Percentiles rank a stretch among this genome's conserved stretches.
These are phyloP conservation scores for Takakia lepidozioides DNA, from an alignment of 225 moss, liverwort and hornwort species.

Conservation along the genomic window DNA sequence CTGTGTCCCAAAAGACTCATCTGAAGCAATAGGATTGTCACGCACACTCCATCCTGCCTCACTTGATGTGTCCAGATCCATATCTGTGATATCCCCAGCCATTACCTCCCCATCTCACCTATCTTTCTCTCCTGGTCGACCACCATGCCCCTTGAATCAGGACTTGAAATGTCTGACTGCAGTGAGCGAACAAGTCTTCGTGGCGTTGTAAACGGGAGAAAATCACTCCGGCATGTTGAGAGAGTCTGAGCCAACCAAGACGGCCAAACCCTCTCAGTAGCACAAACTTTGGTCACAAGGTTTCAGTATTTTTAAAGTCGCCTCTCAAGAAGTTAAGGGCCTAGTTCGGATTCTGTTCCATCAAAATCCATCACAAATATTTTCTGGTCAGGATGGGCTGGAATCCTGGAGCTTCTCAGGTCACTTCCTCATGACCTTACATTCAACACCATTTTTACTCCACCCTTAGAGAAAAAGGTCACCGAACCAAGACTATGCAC, in stretches of 20 bases:
- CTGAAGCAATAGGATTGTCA: conserved; percentile 73
- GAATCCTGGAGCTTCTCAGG: no score
- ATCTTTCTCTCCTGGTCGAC: conserved; percentile 23
- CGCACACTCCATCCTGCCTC: conserved; percentile 79
- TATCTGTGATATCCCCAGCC: no score
- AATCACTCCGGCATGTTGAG: conserved; percentile 63
- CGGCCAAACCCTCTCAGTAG: background rate
- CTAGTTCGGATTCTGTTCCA: no score
- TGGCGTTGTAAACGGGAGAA: conserved; percentile 70
- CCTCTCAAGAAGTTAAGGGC: no score
- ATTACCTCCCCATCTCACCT: conserved; percentile 20
- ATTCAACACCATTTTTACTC: no score
- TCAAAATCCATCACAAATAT: no score
- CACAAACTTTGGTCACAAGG: no score
- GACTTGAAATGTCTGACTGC: conserved; percentile 57
- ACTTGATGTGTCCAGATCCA: conserved; percentile 60
- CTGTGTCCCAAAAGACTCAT: conserved; percentile 37
- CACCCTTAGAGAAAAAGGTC: no score
- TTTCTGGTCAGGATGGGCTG: background rate
- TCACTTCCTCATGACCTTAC: background rate
- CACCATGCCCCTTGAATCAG: conserved; percentile 20
- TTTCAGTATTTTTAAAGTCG: no score
- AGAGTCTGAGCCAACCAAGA: conserved; percentile 35
- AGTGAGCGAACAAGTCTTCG: conserved; percentile 71
- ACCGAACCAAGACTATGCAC: background rate